phyloP scores from a whole-genome alignment of 768 basidiomycete species.

The Boletellus sp. region DNA sequence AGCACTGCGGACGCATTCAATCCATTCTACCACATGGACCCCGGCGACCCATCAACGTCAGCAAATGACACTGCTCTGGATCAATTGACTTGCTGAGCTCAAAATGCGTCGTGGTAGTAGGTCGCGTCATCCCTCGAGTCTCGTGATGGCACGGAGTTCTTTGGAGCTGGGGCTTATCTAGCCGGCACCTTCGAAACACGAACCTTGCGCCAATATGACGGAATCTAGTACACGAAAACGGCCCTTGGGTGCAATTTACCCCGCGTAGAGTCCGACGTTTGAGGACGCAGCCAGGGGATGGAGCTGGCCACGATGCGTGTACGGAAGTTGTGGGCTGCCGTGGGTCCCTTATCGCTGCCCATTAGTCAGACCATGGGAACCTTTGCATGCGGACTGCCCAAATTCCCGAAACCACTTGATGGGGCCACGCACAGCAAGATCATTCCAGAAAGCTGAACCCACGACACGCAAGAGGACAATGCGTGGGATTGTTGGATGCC shows the following conservation, averaged over 20 bases:
- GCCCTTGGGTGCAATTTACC: background rate
- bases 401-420: too few species aligned
- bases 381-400: too few species aligned
- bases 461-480: too few species aligned
- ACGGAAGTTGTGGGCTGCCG: background rate
- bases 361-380: too few species aligned
- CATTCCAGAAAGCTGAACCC: too few species aligned
- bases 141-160: conserved; percentile 2
- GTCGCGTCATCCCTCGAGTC: background rate
- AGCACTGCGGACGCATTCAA: background rate
- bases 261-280: background rate
- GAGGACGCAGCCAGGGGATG: background rate
- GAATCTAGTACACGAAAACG: background rate
- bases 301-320: background rate
- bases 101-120: background rate
- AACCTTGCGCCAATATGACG: background rate
- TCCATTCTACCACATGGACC: background rate
- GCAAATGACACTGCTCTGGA: too few species aligned
- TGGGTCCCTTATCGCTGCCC: background rate
- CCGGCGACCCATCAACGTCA: background rate
- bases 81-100: background rate
- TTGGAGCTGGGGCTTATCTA: conserved; percentile 7
- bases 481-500: conserved; percentile 3
- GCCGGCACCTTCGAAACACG: background rate
- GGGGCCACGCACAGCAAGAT: too few species aligned